Conservation (phyloP, 257 asterid genomes). For the Jaltomata sinuosa region DNA sequence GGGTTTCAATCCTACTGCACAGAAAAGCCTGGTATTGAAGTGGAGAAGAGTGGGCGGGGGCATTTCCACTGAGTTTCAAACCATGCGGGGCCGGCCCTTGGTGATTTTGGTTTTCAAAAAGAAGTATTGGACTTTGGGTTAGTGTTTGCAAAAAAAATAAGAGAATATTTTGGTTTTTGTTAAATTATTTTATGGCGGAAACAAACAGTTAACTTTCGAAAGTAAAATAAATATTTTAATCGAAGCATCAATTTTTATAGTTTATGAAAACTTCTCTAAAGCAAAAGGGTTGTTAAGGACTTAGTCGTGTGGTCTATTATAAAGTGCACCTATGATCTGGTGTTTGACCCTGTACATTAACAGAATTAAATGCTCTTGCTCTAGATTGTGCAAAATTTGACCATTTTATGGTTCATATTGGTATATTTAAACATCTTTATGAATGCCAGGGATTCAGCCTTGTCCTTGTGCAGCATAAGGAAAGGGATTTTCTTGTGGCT, state of each 20-base stretch:
- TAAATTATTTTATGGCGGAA: background rate
- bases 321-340: background rate
- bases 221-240: background rate
- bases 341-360: background rate
- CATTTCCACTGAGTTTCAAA: background rate
- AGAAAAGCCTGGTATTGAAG: background rate
- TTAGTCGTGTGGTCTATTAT: background rate
- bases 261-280: background rate
- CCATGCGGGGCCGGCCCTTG: background rate
- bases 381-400: background rate
- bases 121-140: background rate
- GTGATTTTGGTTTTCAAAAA: background rate
- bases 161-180: background rate
- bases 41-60: background rate
- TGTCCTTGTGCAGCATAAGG: slow-evolving; percentile 82
- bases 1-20: background rate
- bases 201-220: background rate
- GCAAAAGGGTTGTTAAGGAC: background rate
- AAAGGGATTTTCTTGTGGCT: slow-evolving; percentile 90
- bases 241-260: background rate
- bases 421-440: background rate
- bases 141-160: background rate
- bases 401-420: background rate
- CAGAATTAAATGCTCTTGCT: background rate
- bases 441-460: slow-evolving; percentile 84